These are phyloP conservation scores for Fusarium chaquense DNA, from an alignment of 2,329 filamentous ascomycete species.

Conservation along the genomic window DNA sequence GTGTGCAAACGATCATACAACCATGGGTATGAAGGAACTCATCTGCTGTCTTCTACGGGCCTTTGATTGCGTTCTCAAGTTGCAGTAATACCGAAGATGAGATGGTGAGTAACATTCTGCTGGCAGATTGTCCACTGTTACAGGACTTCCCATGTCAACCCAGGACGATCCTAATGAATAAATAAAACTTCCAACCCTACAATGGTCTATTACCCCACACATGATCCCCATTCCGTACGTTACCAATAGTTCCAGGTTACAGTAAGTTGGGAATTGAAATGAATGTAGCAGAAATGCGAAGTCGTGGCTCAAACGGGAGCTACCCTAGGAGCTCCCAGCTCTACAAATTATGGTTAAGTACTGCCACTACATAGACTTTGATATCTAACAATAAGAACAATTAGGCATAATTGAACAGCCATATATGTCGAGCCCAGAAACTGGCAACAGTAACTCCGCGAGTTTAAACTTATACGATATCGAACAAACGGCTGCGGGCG, in stretches of 20 bases:
- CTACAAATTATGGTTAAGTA: background rate
- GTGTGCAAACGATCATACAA: background rate
- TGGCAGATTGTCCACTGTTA: slow-evolving; percentile 1
- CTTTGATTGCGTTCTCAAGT: background rate
- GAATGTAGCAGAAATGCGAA: background rate
- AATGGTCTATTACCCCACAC: background rate
- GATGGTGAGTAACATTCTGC: background rate
- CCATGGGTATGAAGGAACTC: background rate
- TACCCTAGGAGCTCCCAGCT: background rate
- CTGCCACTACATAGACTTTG: background rate
- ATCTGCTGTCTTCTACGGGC: background rate
- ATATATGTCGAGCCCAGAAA: background rate
- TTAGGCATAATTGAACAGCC: background rate
- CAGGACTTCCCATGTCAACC: slow-evolving; percentile 8
- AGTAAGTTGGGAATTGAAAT: background rate
- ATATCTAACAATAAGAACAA: background rate
- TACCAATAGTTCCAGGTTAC: background rate
- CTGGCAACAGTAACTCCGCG: background rate
- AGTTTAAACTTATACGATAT: background rate
- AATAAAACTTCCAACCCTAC: background rate
- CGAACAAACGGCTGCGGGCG: background rate
- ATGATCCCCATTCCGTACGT: slow-evolving; percentile 6
- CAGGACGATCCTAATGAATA: slow-evolving; percentile 5
- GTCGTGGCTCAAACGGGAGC: background rate
- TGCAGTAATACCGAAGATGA: background rate